These are phyloP conservation scores for Xanthoconium purpureum DNA, from an alignment of 768 basidiomycete genomes.

Conservation along the genomic window DNA sequence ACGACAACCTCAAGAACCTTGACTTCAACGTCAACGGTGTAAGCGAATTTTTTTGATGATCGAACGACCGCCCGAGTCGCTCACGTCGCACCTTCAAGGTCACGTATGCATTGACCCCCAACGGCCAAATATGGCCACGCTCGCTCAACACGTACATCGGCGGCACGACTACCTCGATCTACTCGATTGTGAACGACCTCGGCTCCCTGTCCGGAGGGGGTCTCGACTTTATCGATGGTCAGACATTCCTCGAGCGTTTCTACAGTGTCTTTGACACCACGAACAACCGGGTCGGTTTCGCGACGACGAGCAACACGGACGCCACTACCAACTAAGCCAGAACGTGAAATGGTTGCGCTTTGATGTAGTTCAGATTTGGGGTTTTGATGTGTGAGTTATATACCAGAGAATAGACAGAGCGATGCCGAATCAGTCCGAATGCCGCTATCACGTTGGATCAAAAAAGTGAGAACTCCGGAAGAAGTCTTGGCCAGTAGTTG, in stretches of 20 bases:
- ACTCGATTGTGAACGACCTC: constrained; percentile 37
- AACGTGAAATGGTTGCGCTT: not conserved
- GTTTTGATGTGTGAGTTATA: not conserved
- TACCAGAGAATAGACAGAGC: not conserved
- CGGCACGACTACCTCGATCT: constrained; percentile 35
- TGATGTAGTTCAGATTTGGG: not conserved
- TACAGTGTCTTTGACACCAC: constrained; percentile 64
- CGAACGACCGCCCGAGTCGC: not conserved
- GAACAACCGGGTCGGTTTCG: constrained; percentile 40
- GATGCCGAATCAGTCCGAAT: not conserved
- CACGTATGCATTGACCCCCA: constrained; percentile 40
- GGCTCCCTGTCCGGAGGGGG: constrained; percentile 44
- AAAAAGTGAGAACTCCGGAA: no score
- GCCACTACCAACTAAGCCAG: constrained; percentile 29
- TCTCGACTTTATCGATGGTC: constrained; percentile 56
- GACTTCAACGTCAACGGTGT: constrained; percentile 54
- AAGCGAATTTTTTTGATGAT: constrained; percentile 17
- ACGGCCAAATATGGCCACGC: constrained; percentile 44
- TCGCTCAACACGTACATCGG: constrained; percentile 44
- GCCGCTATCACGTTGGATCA: not conserved
- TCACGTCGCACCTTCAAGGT: constrained; percentile 9
- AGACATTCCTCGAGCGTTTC: constrained; percentile 57
- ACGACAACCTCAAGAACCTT: constrained; percentile 48
- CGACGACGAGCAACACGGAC: constrained; percentile 27
- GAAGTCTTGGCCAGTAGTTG: no score